Evolutionary conservation across 768 basidiomycete species (phyloP), one percentile per base, ranked within the genome.

Genomic region (Boletus tomentosulus): DNA sequence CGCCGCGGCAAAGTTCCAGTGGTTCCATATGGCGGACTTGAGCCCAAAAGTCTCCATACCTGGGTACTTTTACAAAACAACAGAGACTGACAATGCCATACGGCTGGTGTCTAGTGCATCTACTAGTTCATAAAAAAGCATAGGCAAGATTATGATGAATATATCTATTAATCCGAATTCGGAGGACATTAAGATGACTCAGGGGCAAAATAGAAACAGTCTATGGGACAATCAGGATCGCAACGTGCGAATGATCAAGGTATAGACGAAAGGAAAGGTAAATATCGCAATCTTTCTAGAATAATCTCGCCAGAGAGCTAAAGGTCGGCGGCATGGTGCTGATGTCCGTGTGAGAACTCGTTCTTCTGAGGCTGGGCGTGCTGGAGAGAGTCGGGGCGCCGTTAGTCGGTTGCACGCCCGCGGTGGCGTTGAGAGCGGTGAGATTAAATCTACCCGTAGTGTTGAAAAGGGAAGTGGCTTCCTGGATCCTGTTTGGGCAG

Each of bases 381-480:
- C 42, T 47, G 12, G 58, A 53, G 3, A 48, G 33, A 0, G 61
- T 56, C 1, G 52, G 35, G 15, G 35, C 9, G 37, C 30, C 42
- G 16, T 22, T 38, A 33, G 22, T 37, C 31, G 37, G 16, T 24
- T 27, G 27, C 11, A 48, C 3, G 39, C 27, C 39, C 37, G 54
- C 30, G 12, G 62, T 53, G 8, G n/a, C 7, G 22, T 66, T 44
- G 15, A 57, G 13, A 16, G 56, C 47, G 3, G 58, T 47, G n/a
- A 58, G 25, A 39, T 67, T 48, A 31, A 67, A 67, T 15, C 38
- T 12, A 16, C 63, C 57, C 0, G 58, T 62, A 7, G 39, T 47
- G 50, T 58, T 54, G 58, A 60, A 67, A 34, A 49, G 48, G 4
- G 55, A 57, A 4, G 53, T 31, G 3, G 56, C 66, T 22, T 67